Conservation (phyloP, 208 protist species). For the Leishmania amazonensis region DNA sequence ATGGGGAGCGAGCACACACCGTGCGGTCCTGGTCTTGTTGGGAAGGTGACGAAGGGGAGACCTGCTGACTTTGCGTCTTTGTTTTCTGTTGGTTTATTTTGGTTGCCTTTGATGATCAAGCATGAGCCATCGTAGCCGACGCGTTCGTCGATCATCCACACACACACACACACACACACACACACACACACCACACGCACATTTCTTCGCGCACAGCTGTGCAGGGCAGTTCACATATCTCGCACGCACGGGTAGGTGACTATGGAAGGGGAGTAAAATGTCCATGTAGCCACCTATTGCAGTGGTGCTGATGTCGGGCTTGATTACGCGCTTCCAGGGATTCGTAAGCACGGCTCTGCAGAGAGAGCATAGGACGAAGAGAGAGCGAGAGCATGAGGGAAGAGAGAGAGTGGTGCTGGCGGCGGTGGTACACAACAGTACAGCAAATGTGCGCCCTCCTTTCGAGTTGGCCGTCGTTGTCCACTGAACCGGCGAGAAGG, state of each 20-base stretch:
- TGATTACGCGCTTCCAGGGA: not conserved
- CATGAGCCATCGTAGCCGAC: not conserved
- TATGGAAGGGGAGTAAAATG: slow-evolving; percentile 14
- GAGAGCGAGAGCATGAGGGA: not conserved
- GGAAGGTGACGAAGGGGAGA: not conserved
- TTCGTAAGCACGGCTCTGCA: not conserved
- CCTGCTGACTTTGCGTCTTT: not conserved
- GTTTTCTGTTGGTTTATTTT: not conserved
- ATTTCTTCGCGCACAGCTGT: not conserved
- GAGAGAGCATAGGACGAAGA: not conserved
- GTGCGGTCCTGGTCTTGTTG: not conserved
- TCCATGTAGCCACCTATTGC: slow-evolving; percentile 31
- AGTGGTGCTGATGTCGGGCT: slow-evolving; percentile 18
- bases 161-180: not conserved
- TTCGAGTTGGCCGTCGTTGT: not conserved
- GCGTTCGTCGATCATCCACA: not conserved
- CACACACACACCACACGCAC: not conserved
- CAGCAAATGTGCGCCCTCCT: not conserved
- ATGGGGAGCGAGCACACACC: not conserved
- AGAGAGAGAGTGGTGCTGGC: not conserved
- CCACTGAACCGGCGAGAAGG: not conserved
- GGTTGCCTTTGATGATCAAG: not conserved
- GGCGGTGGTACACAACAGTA: not conserved
- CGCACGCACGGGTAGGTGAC: slow-evolving; percentile 34
- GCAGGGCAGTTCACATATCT: slow-evolving; percentile 7